Conservation (phyloP, 2,329 filamentous ascomycete species). For the Aspergillus latus region DNA sequence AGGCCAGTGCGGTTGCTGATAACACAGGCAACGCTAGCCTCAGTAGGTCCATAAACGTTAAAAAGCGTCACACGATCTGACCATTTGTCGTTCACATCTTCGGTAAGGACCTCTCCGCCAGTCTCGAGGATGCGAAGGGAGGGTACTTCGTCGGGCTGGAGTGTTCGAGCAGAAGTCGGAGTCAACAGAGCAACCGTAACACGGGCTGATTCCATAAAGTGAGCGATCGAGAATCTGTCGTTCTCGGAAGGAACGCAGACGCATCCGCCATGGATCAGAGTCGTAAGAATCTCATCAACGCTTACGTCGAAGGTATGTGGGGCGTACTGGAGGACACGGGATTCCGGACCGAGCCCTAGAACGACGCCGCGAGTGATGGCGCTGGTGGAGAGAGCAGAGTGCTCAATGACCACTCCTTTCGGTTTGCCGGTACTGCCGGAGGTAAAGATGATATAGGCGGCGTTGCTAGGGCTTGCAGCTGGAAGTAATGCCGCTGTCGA, state of each 20-base stretch:
- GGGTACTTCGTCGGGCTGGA: slow-evolving; percentile 31
- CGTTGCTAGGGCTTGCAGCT: background rate
- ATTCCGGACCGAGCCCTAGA: slow-evolving; percentile 4
- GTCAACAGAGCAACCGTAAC: slow-evolving; percentile 40
- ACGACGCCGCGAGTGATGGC: slow-evolving; percentile 1
- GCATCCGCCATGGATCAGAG: slow-evolving; percentile 16
- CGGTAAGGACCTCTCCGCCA: slow-evolving; percentile 30
- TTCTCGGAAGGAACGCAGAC: slow-evolving; percentile 20
- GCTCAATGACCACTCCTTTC: slow-evolving; percentile 46
- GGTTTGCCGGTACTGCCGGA: slow-evolving; percentile 52
- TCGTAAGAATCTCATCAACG: slow-evolving; percentile 12
- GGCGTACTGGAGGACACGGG: slow-evolving; percentile 9
- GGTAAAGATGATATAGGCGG: slow-evolving; percentile 48
- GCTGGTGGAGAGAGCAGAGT: slow-evolving; percentile 2
- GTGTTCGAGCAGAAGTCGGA: slow-evolving; percentile 33
- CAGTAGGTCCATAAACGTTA: slow-evolving; percentile 27
- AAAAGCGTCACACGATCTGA: slow-evolving; percentile 39
- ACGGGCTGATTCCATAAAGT: slow-evolving; percentile 38
- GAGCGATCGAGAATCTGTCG: slow-evolving; percentile 23
- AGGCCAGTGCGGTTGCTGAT: slow-evolving; percentile 5
- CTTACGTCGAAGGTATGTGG: slow-evolving; percentile 18
- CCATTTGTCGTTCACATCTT: slow-evolving; percentile 35
- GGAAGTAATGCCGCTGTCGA: background rate
- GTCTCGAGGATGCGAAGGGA: slow-evolving; percentile 36
- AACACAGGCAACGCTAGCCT: slow-evolving; percentile 13